Base-by-base conservation (phyloP, 768 basidiomycete species). In the Kwoniella europaea region DNA sequence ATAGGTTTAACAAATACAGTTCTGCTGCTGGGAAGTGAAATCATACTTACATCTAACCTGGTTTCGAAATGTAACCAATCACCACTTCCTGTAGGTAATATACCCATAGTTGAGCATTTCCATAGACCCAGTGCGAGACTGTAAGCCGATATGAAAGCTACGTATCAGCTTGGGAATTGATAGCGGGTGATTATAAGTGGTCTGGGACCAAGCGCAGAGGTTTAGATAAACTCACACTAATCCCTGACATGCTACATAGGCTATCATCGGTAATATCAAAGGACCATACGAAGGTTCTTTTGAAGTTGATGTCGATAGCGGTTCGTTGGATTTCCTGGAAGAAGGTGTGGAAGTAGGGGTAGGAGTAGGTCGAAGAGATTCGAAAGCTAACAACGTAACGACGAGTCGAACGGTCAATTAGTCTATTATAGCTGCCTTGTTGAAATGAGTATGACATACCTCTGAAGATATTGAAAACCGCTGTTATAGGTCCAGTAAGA, bases 1-100 rank as follows among this genome's bases (percentile, higher is more conserved):
- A 24, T 24, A 24, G 24, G 24, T 24, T 24, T 24, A 24, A 24
- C 24, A 24, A 24, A 24, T 24, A 24, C 24, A 24, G 24, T 24
- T 24, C 24, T 24, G 24, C 24, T 24, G 24, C 24, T 24, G 35
- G 42, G 5, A n/a, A 15, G 41, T 43, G 35, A 2, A 15, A 42
- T 27, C 2, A 2, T 20, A 87, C 90, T 76, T 76, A 94, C 92
- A 78, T 82, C 64, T 44, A 89, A 89, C 76, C 94, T 86, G 1
- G 89, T 90, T 85, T 96, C 94, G 75, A 98, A 98, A 15, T 92
- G 93, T 63, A 96, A 85, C 93, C 94, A 98, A 84, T 98, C 95
- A 1, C 91, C 93, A 0, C 93, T 92, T 1, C 95, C 93, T 1
- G 89, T 91, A 0, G 94, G 94, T 18, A 98, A 84, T 63, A 98